These are phyloP conservation scores for Cladosporium sp. DNA, from an alignment of 2,329 filamentous ascomycete species.

Conservation along the genomic window DNA sequence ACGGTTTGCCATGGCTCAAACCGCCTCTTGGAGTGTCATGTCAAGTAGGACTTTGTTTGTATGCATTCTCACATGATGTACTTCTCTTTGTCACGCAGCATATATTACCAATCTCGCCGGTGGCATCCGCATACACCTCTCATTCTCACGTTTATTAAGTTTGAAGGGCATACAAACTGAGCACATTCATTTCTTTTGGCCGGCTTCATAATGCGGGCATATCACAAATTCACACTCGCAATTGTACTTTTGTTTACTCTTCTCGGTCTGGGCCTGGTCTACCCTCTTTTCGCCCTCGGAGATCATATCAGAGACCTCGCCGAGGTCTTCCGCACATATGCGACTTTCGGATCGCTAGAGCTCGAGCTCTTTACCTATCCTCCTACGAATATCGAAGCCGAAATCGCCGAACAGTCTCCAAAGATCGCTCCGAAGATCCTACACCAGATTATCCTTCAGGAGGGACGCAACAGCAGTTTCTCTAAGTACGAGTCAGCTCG, in stretches of 20 bases:
- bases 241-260: background rate
- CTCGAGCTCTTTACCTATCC: constrained; percentile 18
- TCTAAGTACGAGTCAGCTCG: constrained; percentile 20
- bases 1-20: background rate
- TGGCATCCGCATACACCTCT: background rate
- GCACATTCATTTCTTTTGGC: background rate
- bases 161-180: background rate
- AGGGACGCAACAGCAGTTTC: constrained; percentile 18
- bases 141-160: background rate
- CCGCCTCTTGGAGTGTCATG: too few relatives aligned
- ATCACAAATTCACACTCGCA: background rate
- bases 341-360: constrained; percentile 19
- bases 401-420: background rate
- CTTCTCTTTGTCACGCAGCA: background rate
- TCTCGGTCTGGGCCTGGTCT: background rate
- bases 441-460: constrained; percentile 24
- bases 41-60: background rate
- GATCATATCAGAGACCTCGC: constrained; percentile 20
- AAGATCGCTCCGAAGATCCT: constrained; percentile 20
- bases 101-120: background rate
- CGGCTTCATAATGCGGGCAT: background rate
- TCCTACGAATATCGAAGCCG: background rate
- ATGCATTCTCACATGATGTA: background rate
- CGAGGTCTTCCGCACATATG: constrained; percentile 22
- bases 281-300: constrained; percentile 13